Evolutionary conservation across 2,329 filamentous ascomycete genomes (phyloP), one percentile per base, ranked within the genome.

Genomic region (Diaporthe australafricana): DNA sequence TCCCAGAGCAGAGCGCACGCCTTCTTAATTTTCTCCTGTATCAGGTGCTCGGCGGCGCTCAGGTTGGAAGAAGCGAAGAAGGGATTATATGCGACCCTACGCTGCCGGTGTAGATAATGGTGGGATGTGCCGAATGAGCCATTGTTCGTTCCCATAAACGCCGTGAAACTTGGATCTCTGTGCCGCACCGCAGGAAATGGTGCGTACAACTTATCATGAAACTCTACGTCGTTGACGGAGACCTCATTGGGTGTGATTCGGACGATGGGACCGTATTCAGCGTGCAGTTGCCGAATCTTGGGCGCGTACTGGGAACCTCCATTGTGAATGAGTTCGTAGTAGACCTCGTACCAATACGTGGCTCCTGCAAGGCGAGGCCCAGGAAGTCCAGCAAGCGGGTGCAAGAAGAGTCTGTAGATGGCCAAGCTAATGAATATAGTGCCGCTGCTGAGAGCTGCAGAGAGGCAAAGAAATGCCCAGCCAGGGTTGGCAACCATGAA

Each of bases 311-410:
- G 62, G 20, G 27, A 56, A 27, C 67, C 52, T 73, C 74, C 63
- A 73, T 76, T 73, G 56, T 75, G 66, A 20, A 78, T 22, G 6
- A 80, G 75, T 69, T 81, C 80, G 47, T 79, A 77, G 73, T 80
- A 81, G n/a, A 78, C 79, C 42, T 80, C 79, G 30, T 80, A 78
- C 69, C 79, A 77, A 47, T 76, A 74, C 6, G 77, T 78, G 25
- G 76, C 72, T 9, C 78, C 80, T n/a, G 80, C 79, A 30, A 81
- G 73, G 56, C 75, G 78, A 4, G 80, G 78, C 6, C 80, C 80
- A 3, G 80, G 80, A 17, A 81, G 79, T 12, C 73, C 74, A 17
- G 77, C 70, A 20, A 81, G 74, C 3, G 80, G 80, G 65, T 80
- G 78, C 70, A 78, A 75, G n/a, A 35, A 71, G 12, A 75, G 72